Evolutionary conservation across 2,329 filamentous ascomycete genomes (phyloP).

Genomic region (Fusarium hainanense): DNA sequence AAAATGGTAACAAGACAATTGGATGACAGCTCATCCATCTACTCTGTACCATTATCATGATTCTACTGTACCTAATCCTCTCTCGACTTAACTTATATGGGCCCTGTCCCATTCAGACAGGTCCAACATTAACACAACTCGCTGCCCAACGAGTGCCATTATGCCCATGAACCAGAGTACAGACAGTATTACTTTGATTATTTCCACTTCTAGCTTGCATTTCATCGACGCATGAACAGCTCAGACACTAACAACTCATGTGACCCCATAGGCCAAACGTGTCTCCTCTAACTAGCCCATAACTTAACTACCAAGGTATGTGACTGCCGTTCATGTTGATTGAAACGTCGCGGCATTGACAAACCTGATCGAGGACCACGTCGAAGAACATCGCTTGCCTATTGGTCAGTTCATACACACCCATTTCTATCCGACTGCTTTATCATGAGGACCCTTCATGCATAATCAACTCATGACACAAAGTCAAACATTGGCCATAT

Average conservation of each 20-base stretch:
- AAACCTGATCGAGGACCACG: conserved; percentile 37
- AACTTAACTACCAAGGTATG: not conserved
- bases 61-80: not conserved
- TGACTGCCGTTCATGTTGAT: not conserved
- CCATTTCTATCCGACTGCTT: conserved; percentile 1
- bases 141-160: conserved; percentile 5
- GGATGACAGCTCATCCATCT: not conserved
- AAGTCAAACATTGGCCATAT: not conserved
- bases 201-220: conserved; percentile 16
- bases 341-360: conserved; percentile 1
- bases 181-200: not conserved
- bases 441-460: conserved; percentile 33
- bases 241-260: conserved; percentile 35
- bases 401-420: conserved; percentile 32
- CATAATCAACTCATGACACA: conserved; percentile 23
- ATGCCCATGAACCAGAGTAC: not conserved
- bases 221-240: conserved; percentile 38
- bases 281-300: conserved; percentile 6
- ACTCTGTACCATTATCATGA: not conserved
- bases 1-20: conserved; percentile 2
- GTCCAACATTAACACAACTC: not conserved
- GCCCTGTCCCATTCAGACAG: conserved; percentile 21
- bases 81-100: not conserved
- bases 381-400: conserved; percentile 9
- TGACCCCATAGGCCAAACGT: conserved; percentile 22